phyloP scores from a whole-genome alignment of 192 early-diverging fungal species.

The Coemansia biformis region DNA sequence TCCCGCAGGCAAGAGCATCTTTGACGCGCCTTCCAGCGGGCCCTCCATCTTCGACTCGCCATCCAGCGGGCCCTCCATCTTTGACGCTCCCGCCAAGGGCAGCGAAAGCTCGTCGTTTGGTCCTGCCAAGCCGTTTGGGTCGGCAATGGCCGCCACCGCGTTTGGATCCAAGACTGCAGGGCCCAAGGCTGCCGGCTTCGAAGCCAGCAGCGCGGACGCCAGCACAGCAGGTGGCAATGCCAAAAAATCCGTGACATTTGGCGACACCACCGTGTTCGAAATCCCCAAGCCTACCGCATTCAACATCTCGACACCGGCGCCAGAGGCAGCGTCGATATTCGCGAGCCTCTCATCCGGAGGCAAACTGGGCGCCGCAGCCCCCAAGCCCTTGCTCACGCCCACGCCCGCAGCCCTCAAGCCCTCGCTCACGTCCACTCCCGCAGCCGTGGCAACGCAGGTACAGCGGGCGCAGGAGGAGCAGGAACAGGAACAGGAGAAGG shows the following conservation, averaged over 20 bases:
- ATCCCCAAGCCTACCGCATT: too few relatives aligned
- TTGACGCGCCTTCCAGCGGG: constrained; percentile 15
- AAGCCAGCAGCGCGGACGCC: not conserved
- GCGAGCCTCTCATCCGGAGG: too few relatives aligned
- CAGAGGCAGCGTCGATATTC: too few relatives aligned
- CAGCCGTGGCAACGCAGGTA: not conserved
- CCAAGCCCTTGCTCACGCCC: not conserved
- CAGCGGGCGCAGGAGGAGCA: too few relatives aligned
- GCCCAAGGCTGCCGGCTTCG: not conserved
- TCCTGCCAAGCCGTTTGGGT: constrained; percentile 2
- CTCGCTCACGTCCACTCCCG: not conserved
- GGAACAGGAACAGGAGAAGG: too few relatives aligned
- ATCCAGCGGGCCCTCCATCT: constrained; percentile 10
- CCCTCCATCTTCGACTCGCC: constrained; percentile 26
- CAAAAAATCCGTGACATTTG: not conserved
- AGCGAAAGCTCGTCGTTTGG: not conserved
- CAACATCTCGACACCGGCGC: too few relatives aligned
- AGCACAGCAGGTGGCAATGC: not conserved
- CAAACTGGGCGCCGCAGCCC: too few relatives aligned
- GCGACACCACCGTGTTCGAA: not conserved
- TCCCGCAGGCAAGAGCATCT: constrained; percentile 21
- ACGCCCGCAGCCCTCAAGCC: too few relatives aligned
- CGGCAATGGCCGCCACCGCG: constrained; percentile 4
- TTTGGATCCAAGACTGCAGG: not conserved
- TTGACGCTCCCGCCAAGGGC: constrained; percentile 2